A percentile compares a stretch with the other conserved stretches of the same genome.
Evolutionary conservation across 352 stramenopile species (phyloP).

Genomic region (Globisporangium polare): DNA sequence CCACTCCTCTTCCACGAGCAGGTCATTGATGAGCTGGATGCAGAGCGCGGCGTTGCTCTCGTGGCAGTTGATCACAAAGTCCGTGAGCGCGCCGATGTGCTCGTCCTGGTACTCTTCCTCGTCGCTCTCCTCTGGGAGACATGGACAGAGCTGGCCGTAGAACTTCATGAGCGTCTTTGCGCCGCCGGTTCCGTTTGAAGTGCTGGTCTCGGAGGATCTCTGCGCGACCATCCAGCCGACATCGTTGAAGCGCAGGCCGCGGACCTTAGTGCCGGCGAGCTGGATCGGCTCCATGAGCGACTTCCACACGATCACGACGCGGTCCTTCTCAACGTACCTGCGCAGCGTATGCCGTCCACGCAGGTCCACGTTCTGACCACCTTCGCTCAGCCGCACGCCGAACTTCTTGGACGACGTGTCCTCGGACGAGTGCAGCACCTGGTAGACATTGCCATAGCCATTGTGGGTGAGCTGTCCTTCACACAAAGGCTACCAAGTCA

Average conservation of each 20-base stretch:
- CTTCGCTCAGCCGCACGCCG: constrained; percentile 6
- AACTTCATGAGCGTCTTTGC: constrained; percentile 9
- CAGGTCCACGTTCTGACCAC: constrained; percentile 27
- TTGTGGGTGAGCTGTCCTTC: not conserved
- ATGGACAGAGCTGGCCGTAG: constrained; percentile 10
- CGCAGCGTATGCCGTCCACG: constrained; percentile 41
- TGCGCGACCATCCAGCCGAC: constrained; percentile 26
- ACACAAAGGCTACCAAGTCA: not conserved
- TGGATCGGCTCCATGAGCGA: constrained; percentile 37
- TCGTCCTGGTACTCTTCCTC: constrained; percentile 28
- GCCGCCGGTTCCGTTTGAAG: not conserved
- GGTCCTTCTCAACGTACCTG: constrained; percentile 25
- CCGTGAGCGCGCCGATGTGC: constrained; percentile 28
- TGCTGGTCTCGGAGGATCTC: not conserved
- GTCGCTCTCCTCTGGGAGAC: constrained; percentile 4
- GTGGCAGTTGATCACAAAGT: constrained; percentile 37
- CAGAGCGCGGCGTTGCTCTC: constrained; percentile 26
- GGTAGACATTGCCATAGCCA: no score
- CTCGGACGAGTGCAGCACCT: constrained; percentile 2
- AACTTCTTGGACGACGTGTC: constrained; percentile 7
- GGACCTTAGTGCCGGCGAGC: constrained; percentile 26
- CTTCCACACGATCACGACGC: constrained; percentile 42
- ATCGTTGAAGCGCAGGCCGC: constrained; percentile 29
- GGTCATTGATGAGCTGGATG: constrained; percentile 26
- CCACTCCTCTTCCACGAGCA: constrained; percentile 46